Base-by-base conservation (phyloP, 2,329 filamentous ascomycete genomes). In the Fusarium verrucosum region DNA sequence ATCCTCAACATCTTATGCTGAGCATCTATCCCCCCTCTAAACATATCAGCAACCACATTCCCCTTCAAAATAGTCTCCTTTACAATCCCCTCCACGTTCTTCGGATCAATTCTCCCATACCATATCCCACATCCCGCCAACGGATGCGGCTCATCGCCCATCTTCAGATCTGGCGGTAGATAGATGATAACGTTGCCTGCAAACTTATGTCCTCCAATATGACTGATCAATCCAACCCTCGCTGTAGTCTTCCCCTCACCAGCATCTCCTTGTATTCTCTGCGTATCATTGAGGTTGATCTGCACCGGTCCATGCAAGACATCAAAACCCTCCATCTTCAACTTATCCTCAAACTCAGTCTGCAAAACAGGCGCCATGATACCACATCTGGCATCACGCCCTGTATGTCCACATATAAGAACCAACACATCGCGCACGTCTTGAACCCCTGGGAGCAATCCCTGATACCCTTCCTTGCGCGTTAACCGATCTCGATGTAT, bases 161-260 rank as follows among this genome's bases (percentile, higher is more conserved):
- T 75, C 60, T 73, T 80, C 62, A 80, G 58, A 0, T 71, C 72
- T 0, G 88, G 89, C 6, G 92, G 92, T 7, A 95, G 74, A 71
- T 95, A 95, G 2, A 95, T 77, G 43, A 95, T 92, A 32, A 94
- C 85, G 74, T 96, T 96, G 2, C 92, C 92, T 0, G 92, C 92
- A 74, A 89, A 94, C 74, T 93, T 94, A 77, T 96, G 92, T 0
- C 92, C 92, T 1, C 92, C 91, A 50, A 96, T 88, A 70, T 96
- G 92, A 60, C 89, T 92, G 52, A 94, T 90, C 51, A 89, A 71
- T 0, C 86, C 92, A 1, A 94, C 84, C 43, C 88, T 80, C 3
- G 87, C 90, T 1, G 82, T 79, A 8, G 58, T 67, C 65, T 59
- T 66, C 16, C 42, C 45, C 25, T 36, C 50, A 0, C 41, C 51